Conservation (phyloP, 148 eudicot genomes). For the Amaranthus cruentus region DNA sequence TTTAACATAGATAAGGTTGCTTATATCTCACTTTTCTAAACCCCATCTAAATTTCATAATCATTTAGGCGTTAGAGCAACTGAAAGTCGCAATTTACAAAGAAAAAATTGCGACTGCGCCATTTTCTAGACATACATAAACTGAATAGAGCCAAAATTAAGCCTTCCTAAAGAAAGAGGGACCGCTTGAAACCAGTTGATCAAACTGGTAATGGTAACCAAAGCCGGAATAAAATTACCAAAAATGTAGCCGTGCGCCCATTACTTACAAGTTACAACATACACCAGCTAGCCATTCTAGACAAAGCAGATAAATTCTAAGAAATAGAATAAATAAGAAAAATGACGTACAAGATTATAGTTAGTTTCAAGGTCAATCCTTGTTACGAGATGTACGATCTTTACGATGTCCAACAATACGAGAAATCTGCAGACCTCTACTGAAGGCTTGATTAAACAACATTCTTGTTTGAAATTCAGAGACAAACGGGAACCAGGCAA, state of each 20-base stretch:
- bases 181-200: too few relatives aligned
- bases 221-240: not conserved
- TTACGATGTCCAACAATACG: constrained; percentile 80
- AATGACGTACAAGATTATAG: not conserved
- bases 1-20: too few relatives aligned
- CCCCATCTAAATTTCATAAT: too few relatives aligned
- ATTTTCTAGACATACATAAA: too few relatives aligned
- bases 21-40: too few relatives aligned
- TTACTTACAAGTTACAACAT: not conserved
- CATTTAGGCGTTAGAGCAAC: too few relatives aligned
- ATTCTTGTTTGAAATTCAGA: constrained; percentile 79
- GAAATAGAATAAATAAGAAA: constrained; percentile 3
- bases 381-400: constrained; percentile 63
- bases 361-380: constrained; percentile 33
- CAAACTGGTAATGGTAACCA: too few relatives aligned
- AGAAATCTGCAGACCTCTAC: constrained; percentile 79
- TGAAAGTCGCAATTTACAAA: too few relatives aligned
- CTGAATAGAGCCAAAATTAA: too few relatives aligned
- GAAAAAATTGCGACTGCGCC: too few relatives aligned
- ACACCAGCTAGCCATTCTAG: constrained; percentile 14
- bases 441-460: constrained; percentile 86
- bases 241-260: not conserved
- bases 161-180: too few relatives aligned
- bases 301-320: not conserved
- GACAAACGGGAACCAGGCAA: constrained; percentile 86